Evolutionary conservation across 306 rosid species (phyloP).

Genomic region (cucumber (Cucumis sativus)): DNA sequence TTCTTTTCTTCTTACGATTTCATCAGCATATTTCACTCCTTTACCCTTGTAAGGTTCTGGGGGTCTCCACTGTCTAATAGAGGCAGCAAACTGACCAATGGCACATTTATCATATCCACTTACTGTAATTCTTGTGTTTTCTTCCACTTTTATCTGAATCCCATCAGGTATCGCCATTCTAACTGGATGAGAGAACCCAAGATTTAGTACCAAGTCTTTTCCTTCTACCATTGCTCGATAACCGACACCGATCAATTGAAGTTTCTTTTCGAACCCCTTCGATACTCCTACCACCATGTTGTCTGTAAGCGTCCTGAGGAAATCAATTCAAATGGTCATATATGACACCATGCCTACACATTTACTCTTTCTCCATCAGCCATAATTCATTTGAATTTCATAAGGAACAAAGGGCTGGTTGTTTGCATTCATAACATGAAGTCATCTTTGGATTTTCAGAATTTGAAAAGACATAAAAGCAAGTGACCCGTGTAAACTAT

Average conservation of each 20-base stretch:
- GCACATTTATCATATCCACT: slow-evolving; percentile 79
- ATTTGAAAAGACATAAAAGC: not conserved
- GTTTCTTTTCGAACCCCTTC: slow-evolving; percentile 91
- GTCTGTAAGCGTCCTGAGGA: slow-evolving; percentile 76
- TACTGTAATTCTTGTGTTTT: slow-evolving; percentile 68
- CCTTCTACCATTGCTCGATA: slow-evolving; percentile 89
- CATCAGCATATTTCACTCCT: slow-evolving; percentile 94
- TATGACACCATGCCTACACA: not conserved
- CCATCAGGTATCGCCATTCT: slow-evolving; percentile 71
- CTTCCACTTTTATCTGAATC: slow-evolving; percentile 77
- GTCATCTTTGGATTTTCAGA: not conserved
- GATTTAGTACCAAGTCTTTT: slow-evolving; percentile 62
- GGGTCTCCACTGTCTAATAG: slow-evolving; percentile 87
- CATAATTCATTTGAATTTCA: not conserved
- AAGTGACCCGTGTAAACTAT: not conserved
- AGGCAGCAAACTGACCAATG: slow-evolving; percentile 89
- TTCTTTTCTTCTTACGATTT: slow-evolving; percentile 79
- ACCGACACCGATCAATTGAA: slow-evolving; percentile 86
- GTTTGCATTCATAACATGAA: not conserved
- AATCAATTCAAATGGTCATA: slow-evolving; percentile 8
- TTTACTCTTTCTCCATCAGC: not conserved
- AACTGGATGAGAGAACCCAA: slow-evolving; percentile 97
- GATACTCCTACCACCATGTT: slow-evolving; percentile 93
- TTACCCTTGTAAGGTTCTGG: slow-evolving; percentile 98
- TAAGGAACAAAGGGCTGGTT: not conserved